Evolutionary conservation across 345 rosid species (phyloP).

Genomic region (Zanthoxylum bungeanum): DNA sequence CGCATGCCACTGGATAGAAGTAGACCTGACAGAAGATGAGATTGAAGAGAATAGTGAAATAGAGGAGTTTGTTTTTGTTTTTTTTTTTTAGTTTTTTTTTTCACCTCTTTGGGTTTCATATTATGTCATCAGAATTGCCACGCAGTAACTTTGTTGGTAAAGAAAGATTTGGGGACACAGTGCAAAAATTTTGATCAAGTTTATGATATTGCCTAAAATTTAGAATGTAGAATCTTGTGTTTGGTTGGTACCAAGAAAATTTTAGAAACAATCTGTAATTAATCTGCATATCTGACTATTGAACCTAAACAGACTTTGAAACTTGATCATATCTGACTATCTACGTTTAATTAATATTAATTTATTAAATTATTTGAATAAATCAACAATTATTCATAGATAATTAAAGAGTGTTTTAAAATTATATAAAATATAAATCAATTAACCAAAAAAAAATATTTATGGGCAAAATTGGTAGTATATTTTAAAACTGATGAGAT

Average conservation of each 20-base stretch:
- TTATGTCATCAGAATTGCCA: constrained; percentile 9
- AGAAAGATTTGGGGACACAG: constrained; percentile 4
- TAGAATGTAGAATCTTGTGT: constrained; percentile 36
- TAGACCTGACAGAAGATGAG: constrained; percentile 54
- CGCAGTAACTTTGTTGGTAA: constrained; percentile 4
- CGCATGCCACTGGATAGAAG: constrained; percentile 54
- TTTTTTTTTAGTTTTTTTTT: constrained; percentile 2
- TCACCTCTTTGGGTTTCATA: constrained; percentile 2
- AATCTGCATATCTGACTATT: background rate
- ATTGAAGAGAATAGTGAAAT: constrained; percentile 29
- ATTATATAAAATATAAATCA: too few relatives aligned
- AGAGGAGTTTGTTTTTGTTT: constrained; percentile 23
- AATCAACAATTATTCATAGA: too few relatives aligned
- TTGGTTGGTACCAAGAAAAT: constrained; percentile 13
- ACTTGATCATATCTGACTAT: background rate
- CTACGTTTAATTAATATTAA: too few relatives aligned
- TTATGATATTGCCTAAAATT: constrained; percentile 26
- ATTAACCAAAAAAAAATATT: too few relatives aligned
- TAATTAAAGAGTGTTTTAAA: too few relatives aligned
- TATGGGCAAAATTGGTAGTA: too few relatives aligned
- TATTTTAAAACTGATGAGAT: too few relatives aligned
- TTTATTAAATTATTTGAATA: too few relatives aligned
- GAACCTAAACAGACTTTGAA: background rate
- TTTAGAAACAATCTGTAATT: background rate
- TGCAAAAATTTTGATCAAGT: constrained; percentile 4